Conservation (phyloP, 2,329 filamentous ascomycete species). For the Aspergillus sp. region DNA sequence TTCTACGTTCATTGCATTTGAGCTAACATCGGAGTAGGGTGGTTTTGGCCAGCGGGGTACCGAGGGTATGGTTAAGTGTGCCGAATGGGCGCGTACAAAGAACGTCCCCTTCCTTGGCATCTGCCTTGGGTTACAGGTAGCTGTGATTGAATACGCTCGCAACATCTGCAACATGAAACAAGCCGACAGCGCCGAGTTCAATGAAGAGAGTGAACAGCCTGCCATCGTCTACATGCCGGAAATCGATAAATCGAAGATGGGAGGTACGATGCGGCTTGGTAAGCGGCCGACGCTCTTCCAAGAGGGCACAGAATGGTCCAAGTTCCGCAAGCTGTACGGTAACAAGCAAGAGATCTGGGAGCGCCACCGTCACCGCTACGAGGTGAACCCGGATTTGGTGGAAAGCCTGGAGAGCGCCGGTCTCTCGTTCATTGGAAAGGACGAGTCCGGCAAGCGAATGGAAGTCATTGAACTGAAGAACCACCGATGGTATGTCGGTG, state of each 20-base stretch:
- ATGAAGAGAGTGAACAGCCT: slow-evolving; percentile 59
- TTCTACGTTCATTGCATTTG: not conserved
- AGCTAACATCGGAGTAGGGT: slow-evolving; percentile 39
- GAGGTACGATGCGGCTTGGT: slow-evolving; percentile 85
- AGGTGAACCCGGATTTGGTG: slow-evolving; percentile 81
- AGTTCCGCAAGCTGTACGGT: slow-evolving; percentile 73
- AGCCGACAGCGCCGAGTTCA: slow-evolving; percentile 59
- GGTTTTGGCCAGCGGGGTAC: slow-evolving; percentile 81
- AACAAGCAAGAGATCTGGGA: slow-evolving; percentile 59
- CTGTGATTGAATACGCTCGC: slow-evolving; percentile 84
- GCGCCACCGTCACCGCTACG: slow-evolving; percentile 85
- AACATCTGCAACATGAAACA: slow-evolving; percentile 66
- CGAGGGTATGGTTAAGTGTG: slow-evolving; percentile 85
- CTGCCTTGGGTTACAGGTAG: slow-evolving; percentile 89
- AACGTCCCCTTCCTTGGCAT: slow-evolving; percentile 83
- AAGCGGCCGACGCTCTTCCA: slow-evolving; percentile 75
- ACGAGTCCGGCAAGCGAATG: slow-evolving; percentile 75
- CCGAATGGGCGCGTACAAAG: slow-evolving; percentile 82
- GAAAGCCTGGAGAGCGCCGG: slow-evolving; percentile 67
- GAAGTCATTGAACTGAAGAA: slow-evolving; percentile 80
- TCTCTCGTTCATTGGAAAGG: slow-evolving; percentile 75
- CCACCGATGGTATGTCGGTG: slow-evolving; percentile 80
- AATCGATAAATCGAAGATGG: slow-evolving; percentile 70
- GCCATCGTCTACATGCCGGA: slow-evolving; percentile 94
- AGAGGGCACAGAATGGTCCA: slow-evolving; percentile 71